These are phyloP conservation scores for Stygiomarasmius scandens DNA, from an alignment of 1,284 basidiomycete genomes.

Conservation along the genomic window DNA sequence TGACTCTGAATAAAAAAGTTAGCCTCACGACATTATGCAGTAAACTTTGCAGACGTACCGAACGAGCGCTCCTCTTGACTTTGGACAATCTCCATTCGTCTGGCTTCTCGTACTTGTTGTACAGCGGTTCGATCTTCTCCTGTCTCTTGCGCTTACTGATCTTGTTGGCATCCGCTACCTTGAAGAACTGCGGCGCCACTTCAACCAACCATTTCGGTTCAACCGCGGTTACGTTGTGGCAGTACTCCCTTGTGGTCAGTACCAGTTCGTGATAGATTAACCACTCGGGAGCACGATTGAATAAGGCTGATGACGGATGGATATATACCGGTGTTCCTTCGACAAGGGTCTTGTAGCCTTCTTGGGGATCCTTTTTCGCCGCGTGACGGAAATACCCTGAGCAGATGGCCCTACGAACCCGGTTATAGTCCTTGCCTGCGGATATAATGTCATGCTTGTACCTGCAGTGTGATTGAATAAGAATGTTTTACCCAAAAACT, in stretches of 20 bases:
- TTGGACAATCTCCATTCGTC: constrained; percentile 91
- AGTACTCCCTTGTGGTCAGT: constrained; percentile 83
- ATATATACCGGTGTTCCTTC: constrained; percentile 98
- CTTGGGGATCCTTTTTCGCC: constrained; percentile 93
- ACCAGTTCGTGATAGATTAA: constrained; percentile 65
- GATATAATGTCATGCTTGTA: constrained; percentile 97
- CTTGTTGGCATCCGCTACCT: constrained; percentile 92
- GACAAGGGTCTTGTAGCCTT: constrained; percentile 98
- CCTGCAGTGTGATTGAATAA: constrained; percentile 37
- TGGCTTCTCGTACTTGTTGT: constrained; percentile 87
- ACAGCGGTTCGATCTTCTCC: constrained; percentile 96
- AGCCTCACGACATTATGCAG: constrained; percentile 18
- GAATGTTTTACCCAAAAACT: constrained; percentile 6
- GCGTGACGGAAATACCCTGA: constrained; percentile 97
- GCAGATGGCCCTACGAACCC: constrained; percentile 93
- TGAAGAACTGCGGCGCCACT: constrained; percentile 98
- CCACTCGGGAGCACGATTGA: constrained; percentile 86
- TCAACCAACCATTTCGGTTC: constrained; percentile 99
- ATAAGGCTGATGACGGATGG: constrained; percentile 95
- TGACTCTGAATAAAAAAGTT: constrained; percentile 59
- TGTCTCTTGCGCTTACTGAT: constrained; percentile 97
- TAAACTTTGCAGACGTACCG: constrained; percentile 46
- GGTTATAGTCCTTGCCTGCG: constrained; percentile 91
- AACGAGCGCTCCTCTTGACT: constrained; percentile 84
- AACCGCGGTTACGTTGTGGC: constrained; percentile 94